Evolutionary conservation across 352 stramenopile genomes (phyloP).

Genomic region (Nothophytophthora sp.): DNA sequence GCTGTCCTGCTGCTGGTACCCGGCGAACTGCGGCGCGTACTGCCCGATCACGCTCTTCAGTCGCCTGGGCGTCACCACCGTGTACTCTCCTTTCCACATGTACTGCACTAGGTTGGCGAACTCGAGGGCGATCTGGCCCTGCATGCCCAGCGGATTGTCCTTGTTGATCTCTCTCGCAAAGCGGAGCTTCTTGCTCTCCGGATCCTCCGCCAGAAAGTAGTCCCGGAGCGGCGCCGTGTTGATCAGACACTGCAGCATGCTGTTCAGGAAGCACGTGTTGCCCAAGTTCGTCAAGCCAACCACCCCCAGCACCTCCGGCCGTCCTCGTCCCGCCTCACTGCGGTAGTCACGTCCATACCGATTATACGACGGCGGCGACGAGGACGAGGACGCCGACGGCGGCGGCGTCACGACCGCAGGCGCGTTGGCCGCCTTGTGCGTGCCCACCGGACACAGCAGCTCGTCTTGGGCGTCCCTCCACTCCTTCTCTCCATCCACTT

Average conservation of each 20-base stretch:
- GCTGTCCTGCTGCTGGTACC: slow-evolving; percentile 91
- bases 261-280: slow-evolving; percentile 90
- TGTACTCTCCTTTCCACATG: slow-evolving; percentile 94
- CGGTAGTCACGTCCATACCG: slow-evolving; percentile 42
- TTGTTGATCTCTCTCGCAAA: slow-evolving; percentile 92
- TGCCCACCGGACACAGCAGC: slow-evolving; percentile 56
- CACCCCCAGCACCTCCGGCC: slow-evolving; percentile 57
- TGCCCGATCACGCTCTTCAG: slow-evolving; percentile 87
- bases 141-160: slow-evolving; percentile 94
- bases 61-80: slow-evolving; percentile 68
- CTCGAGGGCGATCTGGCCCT: slow-evolving; percentile 94
- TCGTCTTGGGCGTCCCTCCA: slow-evolving; percentile 71
- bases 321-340: slow-evolving; percentile 50
- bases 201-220: slow-evolving; percentile 91
- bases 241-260: slow-evolving; percentile 92
- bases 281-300: slow-evolving; percentile 77
- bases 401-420: slow-evolving; percentile 9
- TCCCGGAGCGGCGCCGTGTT: slow-evolving; percentile 91
- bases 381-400: slow-evolving; percentile 12
- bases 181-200: slow-evolving; percentile 32
- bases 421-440: slow-evolving; percentile 57
- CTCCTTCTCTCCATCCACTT: slow-evolving; percentile 38
- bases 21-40: slow-evolving; percentile 89
- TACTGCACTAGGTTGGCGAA: slow-evolving; percentile 94
- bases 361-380: slow-evolving; percentile 24